Evolutionary conservation across 2,329 filamentous ascomycete species (phyloP), one percentile per base, ranked within the genome.

Genomic region (Pyrenophora teres): DNA sequence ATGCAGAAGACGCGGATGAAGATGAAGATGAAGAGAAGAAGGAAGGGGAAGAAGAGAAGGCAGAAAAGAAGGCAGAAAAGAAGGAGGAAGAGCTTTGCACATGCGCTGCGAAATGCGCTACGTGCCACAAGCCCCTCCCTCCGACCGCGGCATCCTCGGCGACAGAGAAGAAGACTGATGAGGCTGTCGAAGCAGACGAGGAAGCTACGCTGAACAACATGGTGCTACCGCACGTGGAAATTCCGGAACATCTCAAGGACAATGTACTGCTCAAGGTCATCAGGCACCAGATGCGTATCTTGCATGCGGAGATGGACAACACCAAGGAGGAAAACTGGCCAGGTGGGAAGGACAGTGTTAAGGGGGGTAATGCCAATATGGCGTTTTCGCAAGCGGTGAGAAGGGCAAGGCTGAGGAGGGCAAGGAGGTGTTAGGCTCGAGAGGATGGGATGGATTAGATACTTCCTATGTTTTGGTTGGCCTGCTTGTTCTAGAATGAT

Each of bases 31-130:
- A 56, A 67, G 21, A 74, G 73, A 58, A 66, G 77, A 3, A 73
- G 76, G 66, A 71, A 72, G 53, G 74, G 72, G 59, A 66, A 77
- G 4, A 73, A 76, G 66, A 71, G 73, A 53, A 74, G 77, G 44
- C 68, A 77, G 47, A 68, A 73, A 58, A 76, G 75, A 19, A 55
- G 67, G 46, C 74, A 77, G 39, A 74, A 77, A 56, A 69, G 77
- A 21, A n/a, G 42, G 18, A 40, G 33, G 25, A 19, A 16, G 27
- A 16, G 16, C 23, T 19, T 39, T 8, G 35, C 35, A 23, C 6
- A 13, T 33, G 33, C 35, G n/a, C 13, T n/a, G 25, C 25, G 27
- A n/a, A 38, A 46, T 70, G 65, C 40, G 23, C 31, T 5, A 59
- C 44, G 3, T 70, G 67, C 49, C 44, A 56, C 25, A 65, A 65